phyloP scores from a whole-genome alignment of 1,139 yeast genomes.

The Kodamaea plutei region DNA sequence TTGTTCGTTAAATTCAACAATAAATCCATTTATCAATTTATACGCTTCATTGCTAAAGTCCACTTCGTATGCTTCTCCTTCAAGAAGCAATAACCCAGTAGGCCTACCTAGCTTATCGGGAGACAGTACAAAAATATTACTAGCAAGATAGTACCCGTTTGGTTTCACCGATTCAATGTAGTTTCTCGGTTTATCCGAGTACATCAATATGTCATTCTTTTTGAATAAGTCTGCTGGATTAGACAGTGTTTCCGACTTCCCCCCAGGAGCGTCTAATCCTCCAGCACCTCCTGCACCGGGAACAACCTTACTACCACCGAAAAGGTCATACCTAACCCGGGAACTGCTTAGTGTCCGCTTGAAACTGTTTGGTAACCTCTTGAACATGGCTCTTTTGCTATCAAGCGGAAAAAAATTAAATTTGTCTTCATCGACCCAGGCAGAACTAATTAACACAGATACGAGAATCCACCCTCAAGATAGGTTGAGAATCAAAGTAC shows the following conservation, averaged over 20 bases:
- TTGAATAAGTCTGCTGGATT: slow-evolving; percentile 46
- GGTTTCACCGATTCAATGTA: slow-evolving; percentile 40
- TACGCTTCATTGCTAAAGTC: slow-evolving; percentile 40
- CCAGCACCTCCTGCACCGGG: slow-evolving; percentile 10
- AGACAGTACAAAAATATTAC: slow-evolving; percentile 36
- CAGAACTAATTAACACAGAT: no score
- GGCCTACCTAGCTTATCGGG: slow-evolving; percentile 45
- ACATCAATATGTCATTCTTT: slow-evolving; percentile 42
- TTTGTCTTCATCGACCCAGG: no score
- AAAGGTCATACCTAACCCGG: slow-evolving; percentile 13
- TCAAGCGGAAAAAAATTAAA: no score
- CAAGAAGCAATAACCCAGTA: slow-evolving; percentile 55
- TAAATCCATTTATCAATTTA: slow-evolving; percentile 38
- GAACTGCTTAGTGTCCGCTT: slow-evolving; percentile 2
- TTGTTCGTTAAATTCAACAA: slow-evolving; percentile 34
- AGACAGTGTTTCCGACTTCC: slow-evolving; percentile 37
- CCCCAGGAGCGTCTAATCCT: slow-evolving; percentile 30
- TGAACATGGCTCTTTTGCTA: background rate
- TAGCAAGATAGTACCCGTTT: slow-evolving; percentile 42
- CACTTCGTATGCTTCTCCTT: slow-evolving; percentile 61
- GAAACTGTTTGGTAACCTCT: no score
- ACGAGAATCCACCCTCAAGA: no score
- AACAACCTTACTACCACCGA: slow-evolving; percentile 29
- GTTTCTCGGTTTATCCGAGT: slow-evolving; percentile 40
- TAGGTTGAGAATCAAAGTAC: no score